Percentiles rank a stretch among this genome's conserved stretches.
These are phyloP conservation scores for Aspergillus oerlinghausenensis DNA, from an alignment of 2,329 filamentous ascomycete genomes.

Conservation along the genomic window DNA sequence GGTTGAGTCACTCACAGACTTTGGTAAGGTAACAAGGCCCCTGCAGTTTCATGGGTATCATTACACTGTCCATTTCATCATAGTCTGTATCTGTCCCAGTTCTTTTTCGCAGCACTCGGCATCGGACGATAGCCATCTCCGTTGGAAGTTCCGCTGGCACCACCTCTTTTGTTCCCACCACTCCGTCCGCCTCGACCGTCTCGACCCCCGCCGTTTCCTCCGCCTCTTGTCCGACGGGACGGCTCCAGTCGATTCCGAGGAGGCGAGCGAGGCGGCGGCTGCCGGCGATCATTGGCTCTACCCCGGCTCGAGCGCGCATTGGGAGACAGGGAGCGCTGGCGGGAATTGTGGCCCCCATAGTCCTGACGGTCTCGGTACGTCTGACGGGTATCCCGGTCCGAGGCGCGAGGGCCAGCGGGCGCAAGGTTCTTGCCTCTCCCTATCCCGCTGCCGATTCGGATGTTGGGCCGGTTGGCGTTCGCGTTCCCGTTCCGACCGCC, in stretches of 20 bases:
- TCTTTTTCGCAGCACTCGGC: constrained; percentile 29
- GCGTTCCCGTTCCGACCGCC: constrained; percentile 16
- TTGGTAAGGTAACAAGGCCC: not conserved
- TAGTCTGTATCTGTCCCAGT: constrained; percentile 29
- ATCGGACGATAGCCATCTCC: constrained; percentile 30
- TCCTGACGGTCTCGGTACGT: constrained; percentile 27
- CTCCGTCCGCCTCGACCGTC: constrained; percentile 17
- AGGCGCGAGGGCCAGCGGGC: constrained; percentile 12
- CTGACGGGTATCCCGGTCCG: constrained; percentile 12
- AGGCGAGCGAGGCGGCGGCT: constrained; percentile 19
- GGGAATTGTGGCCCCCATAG: constrained; percentile 16
- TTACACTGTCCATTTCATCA: constrained; percentile 9
- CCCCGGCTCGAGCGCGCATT: constrained; percentile 16
- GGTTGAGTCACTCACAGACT: not conserved
- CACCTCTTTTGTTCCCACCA: constrained; percentile 16
- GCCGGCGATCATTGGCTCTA: constrained; percentile 18
- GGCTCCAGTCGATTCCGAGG: constrained; percentile 13
- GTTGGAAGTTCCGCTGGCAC: constrained; percentile 7
- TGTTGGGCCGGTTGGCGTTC: constrained; percentile 26
- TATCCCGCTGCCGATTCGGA: constrained; percentile 31
- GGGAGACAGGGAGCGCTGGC: constrained; percentile 32
- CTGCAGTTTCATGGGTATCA: not conserved
- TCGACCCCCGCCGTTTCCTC: constrained; percentile 6
- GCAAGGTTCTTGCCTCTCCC: constrained; percentile 24
- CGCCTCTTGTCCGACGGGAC: constrained; percentile 9